Conservation (phyloP, 768 basidiomycete genomes). For the Leccinum broughii region DNA sequence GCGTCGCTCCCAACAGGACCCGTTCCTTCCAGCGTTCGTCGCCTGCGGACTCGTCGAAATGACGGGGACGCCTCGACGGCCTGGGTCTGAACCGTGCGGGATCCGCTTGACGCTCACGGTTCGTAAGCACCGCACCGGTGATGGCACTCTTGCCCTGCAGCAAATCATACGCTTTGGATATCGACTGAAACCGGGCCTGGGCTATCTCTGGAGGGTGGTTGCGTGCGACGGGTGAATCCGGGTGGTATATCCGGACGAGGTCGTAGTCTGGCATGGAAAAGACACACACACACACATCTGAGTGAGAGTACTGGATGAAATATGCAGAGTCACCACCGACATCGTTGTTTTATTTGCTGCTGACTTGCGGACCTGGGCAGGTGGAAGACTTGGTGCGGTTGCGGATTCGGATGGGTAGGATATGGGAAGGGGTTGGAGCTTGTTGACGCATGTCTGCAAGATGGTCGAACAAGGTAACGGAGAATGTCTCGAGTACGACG, state of each 20-base stretch:
- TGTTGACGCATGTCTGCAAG: conserved; percentile 21
- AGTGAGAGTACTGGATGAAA: conserved; percentile 2
- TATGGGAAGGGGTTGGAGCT: conserved; percentile 47
- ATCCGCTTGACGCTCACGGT: conserved; percentile 29
- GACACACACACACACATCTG: neutral
- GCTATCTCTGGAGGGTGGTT: conserved; percentile 46
- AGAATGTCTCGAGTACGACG: conserved; percentile 10
- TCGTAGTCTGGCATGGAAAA: conserved; percentile 58
- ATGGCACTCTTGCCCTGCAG: conserved; percentile 49
- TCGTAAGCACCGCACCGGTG: conserved; percentile 17
- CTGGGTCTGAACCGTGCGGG: conserved; percentile 44
- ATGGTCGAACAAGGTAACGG: conserved; percentile 1
- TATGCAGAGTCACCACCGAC: conserved; percentile 40
- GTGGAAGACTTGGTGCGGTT: conserved; percentile 65
- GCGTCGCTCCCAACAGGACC: conserved; percentile 53
- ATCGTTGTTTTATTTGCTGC: conserved; percentile 56
- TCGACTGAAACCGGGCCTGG: conserved; percentile 68
- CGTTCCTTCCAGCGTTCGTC: conserved; percentile 73
- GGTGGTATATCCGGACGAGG: conserved; percentile 78
- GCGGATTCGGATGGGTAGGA: conserved; percentile 50
- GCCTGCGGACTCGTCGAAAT: conserved; percentile 42
- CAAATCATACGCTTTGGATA: conserved; percentile 65
- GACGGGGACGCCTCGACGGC: conserved; percentile 42
- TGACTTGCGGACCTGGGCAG: conserved; percentile 52
- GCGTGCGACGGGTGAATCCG: conserved; percentile 56